Evolutionary conservation across 192 early-diverging fungal species (phyloP), one percentile per base, ranked within the genome.

Genomic region (Gigaspora rosea): DNA sequence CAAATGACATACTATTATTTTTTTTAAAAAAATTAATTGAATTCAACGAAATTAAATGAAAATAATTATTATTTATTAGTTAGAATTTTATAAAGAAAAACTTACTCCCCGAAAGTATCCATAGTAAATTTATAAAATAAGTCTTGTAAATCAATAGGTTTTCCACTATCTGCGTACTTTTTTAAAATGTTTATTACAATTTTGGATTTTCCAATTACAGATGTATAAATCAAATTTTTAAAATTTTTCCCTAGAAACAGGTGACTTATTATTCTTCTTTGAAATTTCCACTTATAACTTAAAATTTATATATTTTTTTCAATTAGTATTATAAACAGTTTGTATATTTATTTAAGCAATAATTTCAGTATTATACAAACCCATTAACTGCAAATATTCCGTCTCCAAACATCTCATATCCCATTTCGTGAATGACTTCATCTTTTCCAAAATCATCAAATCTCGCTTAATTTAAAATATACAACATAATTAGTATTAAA

Each of bases 121-220:
- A 88, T 41, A 6, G 87, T 88, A 65, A 80, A 86, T 49, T 11
- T 63, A 8, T 33, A 63, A 32, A 63, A 63, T 63, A 63, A 63
- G 5, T 63, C 61, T 54, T 85, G 82, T 18, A 88, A 73, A 77
- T 88, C 87, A 33, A 88, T 71, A 3, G 74, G 46, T 33, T 82
- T 71, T 15, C 78, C 77, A 1, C 32, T 66, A 9, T 79, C 80
- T 5, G 79, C 81, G 50, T 54, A 57, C 27, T 73, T 35, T 13
- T 57, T 41, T 22, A 75, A 50, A 49, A 65, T 75, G 4, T 64
- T 64, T 33, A 75, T 35, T 16, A 50, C 41, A 0, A 8, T 51
- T 32, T 64, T 13, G 5, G 61, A 33, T 1, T 75, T 47, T 75
- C 64, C 20, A 32, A 8, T 27, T 51, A 75, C 51, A 22, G 33